Conservation (phyloP, 2,329 filamentous ascomycete genomes). For the Didymella pinodella region DNA sequence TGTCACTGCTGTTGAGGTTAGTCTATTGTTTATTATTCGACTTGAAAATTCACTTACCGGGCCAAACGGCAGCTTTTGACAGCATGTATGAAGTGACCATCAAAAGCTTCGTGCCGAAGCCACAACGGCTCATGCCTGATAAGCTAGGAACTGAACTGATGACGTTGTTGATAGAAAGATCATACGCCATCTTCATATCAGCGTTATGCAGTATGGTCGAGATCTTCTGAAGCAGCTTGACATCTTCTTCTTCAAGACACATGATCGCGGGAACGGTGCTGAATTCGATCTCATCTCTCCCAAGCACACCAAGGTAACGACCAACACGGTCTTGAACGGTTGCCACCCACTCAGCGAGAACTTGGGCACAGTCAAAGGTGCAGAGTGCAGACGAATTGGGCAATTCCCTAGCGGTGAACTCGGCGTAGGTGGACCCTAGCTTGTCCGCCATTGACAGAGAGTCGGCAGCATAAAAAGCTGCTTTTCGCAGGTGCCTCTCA, state of each 20-base stretch:
- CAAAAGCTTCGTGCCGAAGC: conserved; percentile 85
- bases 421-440: conserved; percentile 83
- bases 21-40: not conserved
- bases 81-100: conserved; percentile 86
- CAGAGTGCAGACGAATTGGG: conserved; percentile 92
- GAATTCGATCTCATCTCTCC: conserved; percentile 81
- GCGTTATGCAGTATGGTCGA: conserved; percentile 78
- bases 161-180: conserved; percentile 55
- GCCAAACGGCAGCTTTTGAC: conserved; percentile 90
- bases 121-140: conserved; percentile 66
- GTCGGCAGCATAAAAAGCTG: conserved; percentile 94
- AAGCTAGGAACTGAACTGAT: conserved; percentile 61
- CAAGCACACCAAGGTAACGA: conserved; percentile 84
- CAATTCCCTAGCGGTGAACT: conserved; percentile 82
- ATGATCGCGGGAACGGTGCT: conserved; percentile 84
- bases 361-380: conserved; percentile 91
- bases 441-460: conserved; percentile 89
- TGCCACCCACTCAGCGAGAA: conserved; percentile 92
- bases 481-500: conserved; percentile 88
- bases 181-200: conserved; percentile 77
- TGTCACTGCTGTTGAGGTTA: conserved; percentile 61
- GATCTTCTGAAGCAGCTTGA: conserved; percentile 83
- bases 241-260: conserved; percentile 90
- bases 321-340: conserved; percentile 95
- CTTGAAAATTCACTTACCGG: conserved; percentile 66